These are phyloP conservation scores for Apiotrichum brassicae DNA, from an alignment of 1,284 basidiomycete species.

Conservation along the genomic window DNA sequence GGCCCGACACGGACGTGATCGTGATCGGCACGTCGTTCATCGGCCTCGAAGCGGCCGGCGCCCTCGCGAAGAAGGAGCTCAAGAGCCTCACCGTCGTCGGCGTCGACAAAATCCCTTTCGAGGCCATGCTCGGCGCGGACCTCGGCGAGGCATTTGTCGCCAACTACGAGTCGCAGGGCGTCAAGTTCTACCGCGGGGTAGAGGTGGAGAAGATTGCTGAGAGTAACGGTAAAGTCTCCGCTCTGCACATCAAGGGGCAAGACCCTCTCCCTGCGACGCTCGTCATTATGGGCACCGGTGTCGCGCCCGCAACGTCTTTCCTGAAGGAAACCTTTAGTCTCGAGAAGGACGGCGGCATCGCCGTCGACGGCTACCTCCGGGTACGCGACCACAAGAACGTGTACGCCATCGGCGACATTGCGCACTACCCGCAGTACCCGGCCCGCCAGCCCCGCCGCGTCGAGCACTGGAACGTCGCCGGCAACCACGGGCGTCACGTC, in stretches of 20 bases:
- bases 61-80: constrained; percentile 66
- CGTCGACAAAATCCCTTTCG: constrained; percentile 77
- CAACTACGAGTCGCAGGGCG: constrained; percentile 71
- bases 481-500: constrained; percentile 77
- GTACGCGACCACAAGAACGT: constrained; percentile 61
- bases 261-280: constrained; percentile 65
- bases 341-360: constrained; percentile 72
- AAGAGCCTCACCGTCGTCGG: constrained; percentile 65
- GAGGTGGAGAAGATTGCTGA: constrained; percentile 66
- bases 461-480: constrained; percentile 57
- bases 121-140: constrained; percentile 70
- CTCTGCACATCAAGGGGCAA: constrained; percentile 63
- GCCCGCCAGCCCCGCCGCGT: constrained; percentile 26
- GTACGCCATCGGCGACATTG: constrained; percentile 88
- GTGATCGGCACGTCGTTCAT: constrained; percentile 91
- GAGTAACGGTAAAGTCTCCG: constrained; percentile 19
- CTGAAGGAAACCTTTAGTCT: constrained; percentile 61
- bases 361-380: constrained; percentile 70
- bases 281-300: constrained; percentile 84
- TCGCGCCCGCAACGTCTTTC: constrained; percentile 75
- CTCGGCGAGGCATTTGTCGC: constrained; percentile 74
- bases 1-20: constrained; percentile 67
- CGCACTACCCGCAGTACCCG: constrained; percentile 64
- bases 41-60: constrained; percentile 81
- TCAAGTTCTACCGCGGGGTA: constrained; percentile 73